phyloP scores from a whole-genome alignment of 2,329 filamentous ascomycete species.

The Neurospora sp. region DNA sequence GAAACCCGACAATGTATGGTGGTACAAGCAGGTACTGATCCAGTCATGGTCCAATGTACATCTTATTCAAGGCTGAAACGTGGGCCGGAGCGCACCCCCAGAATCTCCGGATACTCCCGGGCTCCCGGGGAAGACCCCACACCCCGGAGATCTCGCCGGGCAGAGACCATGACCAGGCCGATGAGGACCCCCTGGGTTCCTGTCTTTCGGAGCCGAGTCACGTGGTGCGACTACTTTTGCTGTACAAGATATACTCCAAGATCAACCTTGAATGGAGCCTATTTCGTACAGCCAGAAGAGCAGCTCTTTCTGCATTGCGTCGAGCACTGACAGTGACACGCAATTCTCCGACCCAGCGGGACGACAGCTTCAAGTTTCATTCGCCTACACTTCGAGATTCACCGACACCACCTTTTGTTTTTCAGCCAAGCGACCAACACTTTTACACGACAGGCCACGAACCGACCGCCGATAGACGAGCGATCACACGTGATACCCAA shows the following conservation, averaged over 20 bases:
- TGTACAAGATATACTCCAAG: background rate
- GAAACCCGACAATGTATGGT: background rate
- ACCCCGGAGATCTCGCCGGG: background rate
- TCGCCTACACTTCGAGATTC: background rate
- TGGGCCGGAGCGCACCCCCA: background rate
- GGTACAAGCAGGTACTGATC: background rate
- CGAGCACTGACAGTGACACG: background rate
- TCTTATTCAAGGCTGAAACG: background rate
- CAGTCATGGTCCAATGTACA: background rate
- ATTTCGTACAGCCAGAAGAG: background rate
- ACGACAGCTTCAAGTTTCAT: background rate
- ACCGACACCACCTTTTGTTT: background rate
- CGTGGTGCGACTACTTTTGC: background rate
- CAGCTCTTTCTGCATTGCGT: background rate
- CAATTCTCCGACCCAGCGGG: background rate
- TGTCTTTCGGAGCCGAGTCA: background rate
- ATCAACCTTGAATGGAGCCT: background rate
- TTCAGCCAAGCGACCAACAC: background rate
- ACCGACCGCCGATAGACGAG: background rate
- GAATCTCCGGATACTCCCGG: background rate
- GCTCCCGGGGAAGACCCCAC: background rate
- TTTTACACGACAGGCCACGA: background rate
- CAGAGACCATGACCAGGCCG: background rate
- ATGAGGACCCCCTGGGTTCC: background rate
- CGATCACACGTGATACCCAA: background rate